phyloP scores from a whole-genome alignment of 2,329 filamentous ascomycete species.

The Penicillium brasilianum region DNA sequence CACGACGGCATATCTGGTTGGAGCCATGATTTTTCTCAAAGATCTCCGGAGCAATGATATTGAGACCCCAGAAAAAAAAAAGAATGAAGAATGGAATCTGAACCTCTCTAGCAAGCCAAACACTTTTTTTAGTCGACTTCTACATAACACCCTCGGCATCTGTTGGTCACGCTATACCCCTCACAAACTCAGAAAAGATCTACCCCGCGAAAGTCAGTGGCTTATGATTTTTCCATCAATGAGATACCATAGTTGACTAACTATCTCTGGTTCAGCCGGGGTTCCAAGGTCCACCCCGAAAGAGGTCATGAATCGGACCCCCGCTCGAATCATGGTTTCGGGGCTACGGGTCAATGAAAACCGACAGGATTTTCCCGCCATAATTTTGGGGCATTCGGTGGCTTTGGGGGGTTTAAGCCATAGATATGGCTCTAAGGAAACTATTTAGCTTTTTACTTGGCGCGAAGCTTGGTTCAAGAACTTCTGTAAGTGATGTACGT shows the following conservation, averaged over 20 bases:
- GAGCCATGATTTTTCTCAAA: conserved; percentile 14
- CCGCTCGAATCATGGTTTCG: not conserved
- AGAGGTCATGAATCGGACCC: not conserved
- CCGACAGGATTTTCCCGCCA: not conserved
- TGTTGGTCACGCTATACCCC: not conserved
- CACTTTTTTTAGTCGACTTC: not conserved
- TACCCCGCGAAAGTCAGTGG: not conserved
- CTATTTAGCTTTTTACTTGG: not conserved
- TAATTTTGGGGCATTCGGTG: not conserved
- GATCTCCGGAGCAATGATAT: not conserved
- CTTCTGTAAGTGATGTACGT: no score
- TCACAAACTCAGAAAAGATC: not conserved
- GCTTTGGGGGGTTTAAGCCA: not conserved
- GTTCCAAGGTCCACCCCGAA: not conserved
- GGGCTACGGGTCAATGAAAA: conserved; percentile 5
- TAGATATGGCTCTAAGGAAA: not conserved
- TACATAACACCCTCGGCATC: not conserved
- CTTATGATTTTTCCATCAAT: conserved; percentile 7
- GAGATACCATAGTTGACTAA: no score
- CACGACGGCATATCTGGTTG: conserved; percentile 34
- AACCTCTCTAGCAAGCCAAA: not conserved
- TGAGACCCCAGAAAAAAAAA: not conserved
- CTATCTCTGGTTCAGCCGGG: not conserved
- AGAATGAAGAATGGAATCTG: not conserved
- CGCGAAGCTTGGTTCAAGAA: not conserved